Percentiles rank a stretch among this genome's conserved stretches.
Conservation (phyloP, 2,329 filamentous ascomycete species). For the Rhynchosporium agropyri region DNA sequence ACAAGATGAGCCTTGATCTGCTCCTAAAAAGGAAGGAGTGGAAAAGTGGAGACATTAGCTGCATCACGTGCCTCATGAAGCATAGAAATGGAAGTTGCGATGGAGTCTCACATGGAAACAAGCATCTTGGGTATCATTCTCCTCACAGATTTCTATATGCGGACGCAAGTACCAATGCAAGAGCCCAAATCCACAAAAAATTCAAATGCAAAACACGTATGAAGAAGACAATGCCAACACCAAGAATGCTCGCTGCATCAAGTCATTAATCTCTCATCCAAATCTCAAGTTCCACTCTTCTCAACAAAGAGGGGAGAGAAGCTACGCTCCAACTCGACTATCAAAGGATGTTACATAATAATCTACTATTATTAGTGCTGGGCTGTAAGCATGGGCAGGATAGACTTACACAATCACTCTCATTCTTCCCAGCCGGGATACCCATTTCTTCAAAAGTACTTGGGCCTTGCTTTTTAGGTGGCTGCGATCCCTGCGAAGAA, state of each 20-base stretch:
- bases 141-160: conserved; percentile 20
- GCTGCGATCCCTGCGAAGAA: conserved; percentile 22
- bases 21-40: conserved; percentile 1
- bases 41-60: background rate
- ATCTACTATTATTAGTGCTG: conserved; percentile 30
- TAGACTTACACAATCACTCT: conserved; percentile 78
- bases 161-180: conserved; percentile 16
- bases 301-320: background rate
- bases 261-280: conserved; percentile 16
- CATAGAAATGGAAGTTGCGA: background rate
- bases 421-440: conserved; percentile 78
- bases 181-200: background rate
- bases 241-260: conserved; percentile 33
- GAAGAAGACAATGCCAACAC: conserved; percentile 26
- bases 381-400: background rate
- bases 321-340: too few relatives aligned
- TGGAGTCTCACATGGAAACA: background rate
- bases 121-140: conserved; percentile 35
- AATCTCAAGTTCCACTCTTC: background rate
- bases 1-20: background rate
- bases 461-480: conserved; percentile 62
- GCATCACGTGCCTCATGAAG: background rate
- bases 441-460: conserved; percentile 99
- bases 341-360: conserved; percentile 36
- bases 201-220: conserved; percentile 9